Percentiles rank a stretch among this genome's conserved stretches.
Conservation (phyloP, 169 alveolate species). For the Cryptosporidium canis region DNA sequence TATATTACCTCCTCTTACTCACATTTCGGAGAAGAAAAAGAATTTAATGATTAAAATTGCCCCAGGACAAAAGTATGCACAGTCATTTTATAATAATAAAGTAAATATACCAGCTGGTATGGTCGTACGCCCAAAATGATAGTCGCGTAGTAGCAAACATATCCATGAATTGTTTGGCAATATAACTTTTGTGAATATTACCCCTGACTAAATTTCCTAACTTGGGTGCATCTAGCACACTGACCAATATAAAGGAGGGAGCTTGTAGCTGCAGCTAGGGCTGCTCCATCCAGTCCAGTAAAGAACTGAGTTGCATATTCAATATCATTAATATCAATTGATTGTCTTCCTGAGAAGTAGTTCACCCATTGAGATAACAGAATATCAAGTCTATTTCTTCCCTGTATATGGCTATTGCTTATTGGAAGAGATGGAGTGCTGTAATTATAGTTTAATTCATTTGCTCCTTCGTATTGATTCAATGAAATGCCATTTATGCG, state of each 20-base stretch:
- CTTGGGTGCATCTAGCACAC: conserved; percentile 60
- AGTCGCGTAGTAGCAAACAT: background rate
- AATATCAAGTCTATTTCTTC: conserved; percentile 27
- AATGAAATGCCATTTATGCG: background rate
- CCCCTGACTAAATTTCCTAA: conserved; percentile 17
- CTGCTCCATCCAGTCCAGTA: conserved; percentile 18
- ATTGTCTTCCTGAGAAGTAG: conserved; percentile 33
- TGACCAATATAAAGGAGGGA: conserved; percentile 51
- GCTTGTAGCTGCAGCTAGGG: conserved; percentile 41
- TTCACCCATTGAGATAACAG: conserved; percentile 41
- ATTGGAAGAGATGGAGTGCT: conserved; percentile 42
- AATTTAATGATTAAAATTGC: background rate
- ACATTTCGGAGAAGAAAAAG: conserved; percentile 10
- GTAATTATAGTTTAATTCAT: background rate
- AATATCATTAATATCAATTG: conserved; percentile 36
- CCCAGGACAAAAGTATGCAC: conserved; percentile 70
- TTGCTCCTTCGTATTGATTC: background rate
- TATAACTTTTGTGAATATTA: background rate
- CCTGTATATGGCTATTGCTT: background rate
- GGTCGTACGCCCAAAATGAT: background rate
- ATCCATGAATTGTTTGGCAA: background rate
- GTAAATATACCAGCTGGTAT: conserved; percentile 23
- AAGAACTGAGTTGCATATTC: conserved; percentile 56
- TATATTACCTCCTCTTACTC: conserved; percentile 46
- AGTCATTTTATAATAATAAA: conserved; percentile 26